A percentile compares a stretch with the other conserved stretches of the same genome.
These are phyloP conservation scores for Microdochium nivale DNA, from an alignment of 2,329 filamentous ascomycete genomes.

Conservation along the genomic window DNA sequence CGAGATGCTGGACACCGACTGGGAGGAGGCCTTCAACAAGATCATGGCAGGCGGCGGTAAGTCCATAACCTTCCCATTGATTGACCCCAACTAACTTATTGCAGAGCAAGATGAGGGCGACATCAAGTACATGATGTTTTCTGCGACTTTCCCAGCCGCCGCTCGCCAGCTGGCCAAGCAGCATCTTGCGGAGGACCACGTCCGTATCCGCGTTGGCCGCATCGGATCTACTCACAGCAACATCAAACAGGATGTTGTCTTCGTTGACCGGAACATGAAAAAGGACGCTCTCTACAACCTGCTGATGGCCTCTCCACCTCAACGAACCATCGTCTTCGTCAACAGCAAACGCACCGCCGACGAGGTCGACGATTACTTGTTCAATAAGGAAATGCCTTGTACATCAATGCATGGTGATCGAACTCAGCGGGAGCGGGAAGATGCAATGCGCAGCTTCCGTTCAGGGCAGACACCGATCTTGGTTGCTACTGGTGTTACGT, in stretches of 20 bases:
- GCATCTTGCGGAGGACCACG: slow-evolving; percentile 64
- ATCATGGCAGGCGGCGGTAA: slow-evolving; percentile 77
- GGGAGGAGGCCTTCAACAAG: slow-evolving; percentile 65
- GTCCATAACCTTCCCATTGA: slow-evolving; percentile 16
- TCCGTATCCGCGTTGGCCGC: slow-evolving; percentile 80
- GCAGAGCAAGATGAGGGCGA: slow-evolving; percentile 67
- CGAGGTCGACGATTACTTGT: slow-evolving; percentile 79
- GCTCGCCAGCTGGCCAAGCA: slow-evolving; percentile 69
- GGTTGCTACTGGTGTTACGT: slow-evolving; percentile 77
- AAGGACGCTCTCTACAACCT: slow-evolving; percentile 63
- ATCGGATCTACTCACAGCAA: slow-evolving; percentile 76
- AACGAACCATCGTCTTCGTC: slow-evolving; percentile 82
- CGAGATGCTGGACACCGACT: slow-evolving; percentile 76
- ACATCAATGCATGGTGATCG: slow-evolving; percentile 85
- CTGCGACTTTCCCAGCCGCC: slow-evolving; percentile 81
- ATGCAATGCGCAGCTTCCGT: slow-evolving; percentile 80
- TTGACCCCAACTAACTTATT: slow-evolving; percentile 13
- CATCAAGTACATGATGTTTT: slow-evolving; percentile 74
- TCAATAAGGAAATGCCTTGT: slow-evolving; percentile 68
- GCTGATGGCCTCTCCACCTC: slow-evolving; percentile 59
- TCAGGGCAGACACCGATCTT: slow-evolving; percentile 67
- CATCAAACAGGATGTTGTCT: slow-evolving; percentile 70
- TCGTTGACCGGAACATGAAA: slow-evolving; percentile 58
- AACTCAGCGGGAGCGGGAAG: slow-evolving; percentile 85
- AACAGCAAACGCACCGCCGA: slow-evolving; percentile 75